Base-by-base conservation (phyloP, 2,329 filamentous ascomycete genomes). In the Akanthomyces dipterigenus region DNA sequence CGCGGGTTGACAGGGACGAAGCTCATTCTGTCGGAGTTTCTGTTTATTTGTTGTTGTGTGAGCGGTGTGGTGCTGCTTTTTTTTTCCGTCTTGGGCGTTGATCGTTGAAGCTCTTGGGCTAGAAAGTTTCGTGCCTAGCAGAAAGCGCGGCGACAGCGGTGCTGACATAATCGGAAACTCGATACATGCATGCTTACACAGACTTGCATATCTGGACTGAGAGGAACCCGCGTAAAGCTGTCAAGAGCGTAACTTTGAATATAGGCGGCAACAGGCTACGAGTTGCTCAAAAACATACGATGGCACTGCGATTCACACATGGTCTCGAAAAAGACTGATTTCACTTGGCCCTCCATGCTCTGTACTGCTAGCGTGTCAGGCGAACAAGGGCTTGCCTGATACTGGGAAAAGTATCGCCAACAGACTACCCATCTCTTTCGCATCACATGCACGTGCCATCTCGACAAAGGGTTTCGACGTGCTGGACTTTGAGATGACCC, bases 1-100 rank as follows among this genome's bases (percentile, higher is more conserved):
- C 93, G 91, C 72, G 95, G 95, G 83, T 99, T 99, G 72, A 98
- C 82, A 65, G 95, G 95, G 75, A 96, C 88, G 80, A 96, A 96
- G 64, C 73, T 76, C 73, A 76, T 76, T 42, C 64, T 72, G 65
- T 45, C 46, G 57, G n/a, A n/a, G n/a, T n/a, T n/a, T n/a, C n/a
- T n/a, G 48, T 28, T 12, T 55, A 11, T 31, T 34, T 43, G 3
- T 31, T 31, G 22, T 50, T 26, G 31, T n/a, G 36, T 20, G 38
- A 28, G 12, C 38, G 20, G 36, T 31, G 36, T 43, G 36, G 36
- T 28, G 20, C 18, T 58, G 14, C 28, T 45, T 51, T 24, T 54
- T 43, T 26, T 46, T 38, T 22, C 26, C 34, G 5, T 43, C 7
- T 34, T 36, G 36, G n/a, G 2, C 49, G 20, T 53, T 28, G 22